These are phyloP conservation scores for Eleusine coracana DNA, from an alignment of 176 grass and related monocot genomes.

Conservation along the genomic window DNA sequence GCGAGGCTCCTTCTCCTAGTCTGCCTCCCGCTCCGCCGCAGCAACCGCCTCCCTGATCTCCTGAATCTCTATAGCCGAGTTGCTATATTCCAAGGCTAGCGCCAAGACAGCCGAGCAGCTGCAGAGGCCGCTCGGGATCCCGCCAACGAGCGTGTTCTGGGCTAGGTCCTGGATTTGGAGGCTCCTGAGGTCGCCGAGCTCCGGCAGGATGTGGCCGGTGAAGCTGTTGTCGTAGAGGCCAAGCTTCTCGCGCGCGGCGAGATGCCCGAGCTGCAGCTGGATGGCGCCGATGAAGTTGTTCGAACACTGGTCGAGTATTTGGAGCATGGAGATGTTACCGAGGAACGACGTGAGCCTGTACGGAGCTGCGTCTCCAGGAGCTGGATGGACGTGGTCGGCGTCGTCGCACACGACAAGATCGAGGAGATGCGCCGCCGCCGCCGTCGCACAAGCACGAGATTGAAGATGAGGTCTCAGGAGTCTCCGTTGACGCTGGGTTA, in stretches of 20 bases:
- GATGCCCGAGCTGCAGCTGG: conserved; percentile 61
- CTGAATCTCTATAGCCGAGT: too few species aligned
- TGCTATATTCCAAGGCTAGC: too few species aligned
- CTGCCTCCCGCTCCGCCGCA: not conserved
- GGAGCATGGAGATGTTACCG: conserved; percentile 82
- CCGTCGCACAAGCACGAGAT: too few species aligned
- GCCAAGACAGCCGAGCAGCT: conserved; percentile 55
- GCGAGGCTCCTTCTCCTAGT: not conserved
- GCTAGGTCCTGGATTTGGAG: conserved; percentile 38
- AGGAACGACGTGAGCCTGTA: conserved; percentile 68
- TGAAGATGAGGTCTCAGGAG: too few species aligned
- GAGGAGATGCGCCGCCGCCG: too few species aligned
- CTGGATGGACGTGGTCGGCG: conserved; percentile 48
- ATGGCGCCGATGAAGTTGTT: conserved; percentile 58
- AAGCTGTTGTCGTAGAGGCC: conserved; percentile 47
- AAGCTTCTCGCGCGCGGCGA: conserved; percentile 46
- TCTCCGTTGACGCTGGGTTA: too few species aligned
- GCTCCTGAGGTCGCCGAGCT: conserved; percentile 56
- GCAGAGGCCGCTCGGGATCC: conserved; percentile 75
- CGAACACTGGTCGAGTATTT: conserved; percentile 56
- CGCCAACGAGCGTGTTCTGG: conserved; percentile 59
- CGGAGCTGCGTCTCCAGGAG: conserved; percentile 48
- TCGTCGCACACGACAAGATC: conserved; percentile 53
- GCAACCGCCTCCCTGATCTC: not conserved
- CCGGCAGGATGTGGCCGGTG: conserved; percentile 61